Percentiles rank a stretch among this genome's conserved stretches.
phyloP scores from a whole-genome alignment of 2,329 filamentous ascomycete genomes.

The Diaporthe citrichinensis region DNA sequence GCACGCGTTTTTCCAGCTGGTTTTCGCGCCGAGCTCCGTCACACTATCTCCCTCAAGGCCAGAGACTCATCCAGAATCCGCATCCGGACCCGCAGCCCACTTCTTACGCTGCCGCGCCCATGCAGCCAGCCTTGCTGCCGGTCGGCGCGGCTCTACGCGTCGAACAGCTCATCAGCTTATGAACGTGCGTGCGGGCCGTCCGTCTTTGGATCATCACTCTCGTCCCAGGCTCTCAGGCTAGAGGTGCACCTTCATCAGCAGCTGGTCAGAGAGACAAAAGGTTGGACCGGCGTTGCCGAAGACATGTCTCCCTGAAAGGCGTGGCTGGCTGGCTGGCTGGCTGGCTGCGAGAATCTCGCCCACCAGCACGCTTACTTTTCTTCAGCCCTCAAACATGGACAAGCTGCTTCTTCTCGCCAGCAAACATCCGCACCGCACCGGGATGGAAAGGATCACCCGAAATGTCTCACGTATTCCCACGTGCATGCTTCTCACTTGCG shows the following conservation, averaged over 20 bases:
- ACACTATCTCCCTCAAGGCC: neutral
- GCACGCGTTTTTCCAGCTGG: neutral
- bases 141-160: constrained; percentile 30
- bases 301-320: neutral
- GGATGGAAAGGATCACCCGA: constrained; percentile 29
- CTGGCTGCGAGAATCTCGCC: neutral
- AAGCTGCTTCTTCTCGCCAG: constrained; percentile 14
- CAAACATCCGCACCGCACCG: constrained; percentile 16
- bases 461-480: constrained; percentile 33
- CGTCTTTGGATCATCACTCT: neutral
- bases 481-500: constrained; percentile 24
- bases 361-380: constrained; percentile 6
- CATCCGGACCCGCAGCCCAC: neutral
- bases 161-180: constrained; percentile 26
- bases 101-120: neutral
- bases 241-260: neutral
- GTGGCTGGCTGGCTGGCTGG: constrained; percentile 23
- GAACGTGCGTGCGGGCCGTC: constrained; percentile 8
- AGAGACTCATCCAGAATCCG: neutral
- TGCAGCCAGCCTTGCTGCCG: constrained; percentile 29
- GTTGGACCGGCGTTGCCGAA: neutral
- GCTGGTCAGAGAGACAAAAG: neutral
- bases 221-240: neutral
- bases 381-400: neutral
- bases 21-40: constrained; percentile 28